Base-by-base conservation (phyloP, 1,284 basidiomycete species). In the Sphaerobolus stellatus region DNA sequence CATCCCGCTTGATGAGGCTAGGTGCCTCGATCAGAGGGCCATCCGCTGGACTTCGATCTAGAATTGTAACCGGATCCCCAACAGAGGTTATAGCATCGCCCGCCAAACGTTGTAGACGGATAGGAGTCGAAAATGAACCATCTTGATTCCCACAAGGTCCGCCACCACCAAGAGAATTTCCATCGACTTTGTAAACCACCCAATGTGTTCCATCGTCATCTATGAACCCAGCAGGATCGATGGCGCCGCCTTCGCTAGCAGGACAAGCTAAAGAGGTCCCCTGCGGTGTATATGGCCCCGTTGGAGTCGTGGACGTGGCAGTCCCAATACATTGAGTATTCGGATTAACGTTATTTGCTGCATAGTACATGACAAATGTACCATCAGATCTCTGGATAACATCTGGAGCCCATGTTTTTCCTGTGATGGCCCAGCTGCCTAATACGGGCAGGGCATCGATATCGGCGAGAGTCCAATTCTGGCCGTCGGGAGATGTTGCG, bases 11-110 rank as follows among this genome's bases (percentile, higher is more conserved):
- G 20, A 34, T 52, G 16, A 63, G 53, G 33, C 38, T 56, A 13
- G 63, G 63, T 3, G 63, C 62, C 48, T 64, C 63, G 31, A 64
- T 58, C 18, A 64, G 54, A 11, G 62, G 62, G 14, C 62, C 63
- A 41, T 64, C 63, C 11, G 9, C 45, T 22, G 48, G 43, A 27
- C 48, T 53, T 6, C 62, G 50, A 48, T 64, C 57, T 11, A 64
- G 49, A 20, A 64, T 58, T 41, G 62, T 58, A 25, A 64, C 48
- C 3, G 59, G 60, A 30, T 48, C 48, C 13, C 61, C 60, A 16
- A 47, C 58, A 11, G 56, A 54, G 14, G 59, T 56, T 27, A 56
- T n/a, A 8, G 56, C 62, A 40, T 61, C 55, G 8, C 46, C 48
- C 20, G 50, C 54, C 45, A 64, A 54, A 41, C 56, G 22, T 45